These are phyloP conservation scores for Diaporthe longicolla DNA, from an alignment of 2,329 filamentous ascomycete genomes.

Conservation along the genomic window DNA sequence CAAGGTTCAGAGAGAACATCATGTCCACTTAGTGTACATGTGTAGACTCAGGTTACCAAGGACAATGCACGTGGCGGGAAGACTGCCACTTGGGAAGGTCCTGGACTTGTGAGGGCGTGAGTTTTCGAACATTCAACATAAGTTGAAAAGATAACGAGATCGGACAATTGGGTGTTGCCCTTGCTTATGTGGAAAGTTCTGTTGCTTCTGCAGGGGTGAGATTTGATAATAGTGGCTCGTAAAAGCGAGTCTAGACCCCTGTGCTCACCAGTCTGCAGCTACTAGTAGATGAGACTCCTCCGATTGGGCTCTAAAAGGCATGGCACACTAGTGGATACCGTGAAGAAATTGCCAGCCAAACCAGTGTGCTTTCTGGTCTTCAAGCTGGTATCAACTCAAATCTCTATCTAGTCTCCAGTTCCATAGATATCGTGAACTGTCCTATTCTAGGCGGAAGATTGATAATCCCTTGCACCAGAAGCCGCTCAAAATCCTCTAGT, in stretches of 20 bases:
- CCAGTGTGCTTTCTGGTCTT: neutral
- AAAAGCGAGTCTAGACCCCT: neutral
- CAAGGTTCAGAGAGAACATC: constrained; percentile 1
- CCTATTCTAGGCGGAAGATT: too few species aligned
- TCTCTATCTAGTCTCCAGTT: too few species aligned
- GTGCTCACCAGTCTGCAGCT: neutral
- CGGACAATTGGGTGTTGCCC: neutral
- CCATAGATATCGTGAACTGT: too few species aligned
- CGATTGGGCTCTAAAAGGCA: constrained; percentile 8
- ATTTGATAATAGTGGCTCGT: neutral
- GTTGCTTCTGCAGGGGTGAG: neutral
- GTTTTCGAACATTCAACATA: neutral
- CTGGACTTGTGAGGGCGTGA: neutral
- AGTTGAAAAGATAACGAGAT: neutral
- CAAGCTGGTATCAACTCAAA: too few species aligned
- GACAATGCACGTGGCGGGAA: too few species aligned
- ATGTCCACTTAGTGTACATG: neutral
- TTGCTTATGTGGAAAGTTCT: neutral
- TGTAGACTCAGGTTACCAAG: neutral
- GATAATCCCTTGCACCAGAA: neutral
- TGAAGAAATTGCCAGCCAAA: neutral
- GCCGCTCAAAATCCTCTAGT: neutral
- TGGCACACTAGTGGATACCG: neutral
- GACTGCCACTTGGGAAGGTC: neutral
- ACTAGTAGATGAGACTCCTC: neutral